Percentiles rank a stretch among this genome's conserved stretches.
Conservation (phyloP, 805 yeast genomes). For the Cyberlindnera mississippiensis region DNA sequence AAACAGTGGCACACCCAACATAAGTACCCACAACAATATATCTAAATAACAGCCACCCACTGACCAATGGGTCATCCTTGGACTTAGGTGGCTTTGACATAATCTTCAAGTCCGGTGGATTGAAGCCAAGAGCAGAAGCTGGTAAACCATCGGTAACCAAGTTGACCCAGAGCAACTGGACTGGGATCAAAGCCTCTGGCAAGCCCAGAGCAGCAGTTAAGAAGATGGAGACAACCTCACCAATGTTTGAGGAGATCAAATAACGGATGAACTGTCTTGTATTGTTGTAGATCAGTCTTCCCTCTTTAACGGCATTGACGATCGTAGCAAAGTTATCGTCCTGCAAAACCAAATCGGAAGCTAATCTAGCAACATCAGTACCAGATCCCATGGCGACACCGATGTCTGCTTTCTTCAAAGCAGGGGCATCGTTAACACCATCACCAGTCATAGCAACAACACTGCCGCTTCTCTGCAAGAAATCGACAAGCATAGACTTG, state of each 20-base stretch:
- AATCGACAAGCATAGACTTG: conserved; percentile 49
- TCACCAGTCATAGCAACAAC: conserved; percentile 88
- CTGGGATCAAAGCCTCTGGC: conserved; percentile 52
- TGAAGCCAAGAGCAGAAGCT: conserved; percentile 54
- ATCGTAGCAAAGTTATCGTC: conserved; percentile 55
- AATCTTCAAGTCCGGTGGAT: conserved; percentile 37
- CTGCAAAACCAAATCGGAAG: conserved; percentile 53
- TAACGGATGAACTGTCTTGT: conserved; percentile 40
- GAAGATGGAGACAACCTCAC: conserved; percentile 53
- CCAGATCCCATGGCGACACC: conserved; percentile 65
- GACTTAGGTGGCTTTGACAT: conserved; percentile 37
- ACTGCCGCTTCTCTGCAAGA: conserved; percentile 41
- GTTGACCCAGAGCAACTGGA: conserved; percentile 54
- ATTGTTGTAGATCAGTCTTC: conserved; percentile 43
- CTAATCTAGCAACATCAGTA: conserved; percentile 57
- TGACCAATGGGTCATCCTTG: conserved; percentile 35
- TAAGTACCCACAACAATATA: conserved; percentile 37
- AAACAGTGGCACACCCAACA: conserved; percentile 39
- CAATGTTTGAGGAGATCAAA: conserved; percentile 50
- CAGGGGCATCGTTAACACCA: conserved; percentile 88
- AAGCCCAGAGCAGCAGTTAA: conserved; percentile 51
- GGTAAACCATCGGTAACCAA: conserved; percentile 57
- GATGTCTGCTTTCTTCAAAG: conserved; percentile 66
- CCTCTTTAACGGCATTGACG: conserved; percentile 53
- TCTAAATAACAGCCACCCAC: conserved; percentile 35